phyloP scores from a whole-genome alignment of 345 rosid genomes.

The Melastoma malabathricum region DNA sequence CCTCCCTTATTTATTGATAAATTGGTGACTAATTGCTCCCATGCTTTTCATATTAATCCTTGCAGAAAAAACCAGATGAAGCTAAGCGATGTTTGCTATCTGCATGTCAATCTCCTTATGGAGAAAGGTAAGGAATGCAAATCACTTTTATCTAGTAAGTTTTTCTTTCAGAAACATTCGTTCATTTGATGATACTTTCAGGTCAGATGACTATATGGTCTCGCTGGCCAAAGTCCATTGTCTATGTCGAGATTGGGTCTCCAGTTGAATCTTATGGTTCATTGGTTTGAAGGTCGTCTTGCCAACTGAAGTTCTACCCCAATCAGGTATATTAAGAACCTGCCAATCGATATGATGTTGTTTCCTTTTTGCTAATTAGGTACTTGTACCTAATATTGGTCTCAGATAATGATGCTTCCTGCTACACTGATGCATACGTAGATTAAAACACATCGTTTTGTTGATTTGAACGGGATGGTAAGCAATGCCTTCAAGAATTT shows the following conservation, averaged over 20 bases:
- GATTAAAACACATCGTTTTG: too few relatives aligned
- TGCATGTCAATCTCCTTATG: slow-evolving; percentile 55
- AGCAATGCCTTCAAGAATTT: too few relatives aligned
- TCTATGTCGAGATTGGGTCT: slow-evolving; percentile 55
- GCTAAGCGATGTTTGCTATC: slow-evolving; percentile 53
- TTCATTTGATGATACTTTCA: slow-evolving; percentile 16
- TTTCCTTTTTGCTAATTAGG: too few relatives aligned
- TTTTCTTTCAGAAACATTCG: background rate
- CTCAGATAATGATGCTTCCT: too few relatives aligned
- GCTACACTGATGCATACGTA: too few relatives aligned
- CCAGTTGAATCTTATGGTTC: background rate
- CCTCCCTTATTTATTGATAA: background rate
- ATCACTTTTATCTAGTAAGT: background rate
- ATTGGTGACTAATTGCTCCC: accelerated
- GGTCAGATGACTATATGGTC: slow-evolving; percentile 88
- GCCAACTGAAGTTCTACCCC: too few relatives aligned
- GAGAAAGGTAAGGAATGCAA: slow-evolving; percentile 36
- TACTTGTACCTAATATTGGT: too few relatives aligned
- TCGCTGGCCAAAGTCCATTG: slow-evolving; percentile 78
- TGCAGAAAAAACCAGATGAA: slow-evolving; percentile 52
- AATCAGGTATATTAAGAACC: too few relatives aligned
- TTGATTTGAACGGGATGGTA: too few relatives aligned
- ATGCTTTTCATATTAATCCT: background rate
- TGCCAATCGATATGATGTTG: too few relatives aligned
- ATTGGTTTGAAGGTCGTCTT: too few relatives aligned